These are phyloP conservation scores for Limonium bicolor DNA, from an alignment of 148 eudicot species.

Conservation along the genomic window DNA sequence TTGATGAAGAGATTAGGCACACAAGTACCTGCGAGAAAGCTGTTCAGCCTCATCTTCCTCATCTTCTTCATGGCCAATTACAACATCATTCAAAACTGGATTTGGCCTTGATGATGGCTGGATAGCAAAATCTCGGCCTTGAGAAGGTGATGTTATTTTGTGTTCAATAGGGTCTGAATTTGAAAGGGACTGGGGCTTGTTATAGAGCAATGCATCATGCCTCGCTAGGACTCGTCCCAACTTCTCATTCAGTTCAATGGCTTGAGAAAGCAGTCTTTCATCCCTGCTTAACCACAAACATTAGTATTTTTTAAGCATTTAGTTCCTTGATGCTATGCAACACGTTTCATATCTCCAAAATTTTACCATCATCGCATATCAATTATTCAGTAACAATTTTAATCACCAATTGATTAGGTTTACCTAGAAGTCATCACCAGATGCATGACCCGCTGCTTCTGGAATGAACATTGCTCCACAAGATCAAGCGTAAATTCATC, in stretches of 20 bases:
- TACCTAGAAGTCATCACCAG: constrained; percentile 84
- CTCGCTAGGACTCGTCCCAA: constrained; percentile 48
- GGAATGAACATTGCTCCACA: constrained; percentile 98
- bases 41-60: constrained; percentile 72
- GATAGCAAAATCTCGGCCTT: constrained; percentile 29
- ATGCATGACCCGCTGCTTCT: constrained; percentile 93
- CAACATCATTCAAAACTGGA: constrained; percentile 27
- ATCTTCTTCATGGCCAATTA: constrained; percentile 35
- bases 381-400: too few relatives aligned
- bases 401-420: neutral
- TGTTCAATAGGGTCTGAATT: constrained; percentile 8
- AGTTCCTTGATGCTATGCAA: too few relatives aligned
- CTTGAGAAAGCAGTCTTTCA: constrained; percentile 59
- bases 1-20: neutral
- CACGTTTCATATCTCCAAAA: too few relatives aligned
- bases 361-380: too few relatives aligned
- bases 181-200: constrained; percentile 11
- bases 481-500: constrained; percentile 99
- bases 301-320: too few relatives aligned
- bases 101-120: too few relatives aligned
- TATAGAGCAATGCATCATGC: constrained; percentile 49
- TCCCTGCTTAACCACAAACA: constrained; percentile 35
- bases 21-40: constrained; percentile 56
- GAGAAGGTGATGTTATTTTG: constrained; percentile 20
- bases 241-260: constrained; percentile 81